phyloP scores from a whole-genome alignment of 2,329 filamentous ascomycete genomes.

The Phaeosphaeria sp. region DNA sequence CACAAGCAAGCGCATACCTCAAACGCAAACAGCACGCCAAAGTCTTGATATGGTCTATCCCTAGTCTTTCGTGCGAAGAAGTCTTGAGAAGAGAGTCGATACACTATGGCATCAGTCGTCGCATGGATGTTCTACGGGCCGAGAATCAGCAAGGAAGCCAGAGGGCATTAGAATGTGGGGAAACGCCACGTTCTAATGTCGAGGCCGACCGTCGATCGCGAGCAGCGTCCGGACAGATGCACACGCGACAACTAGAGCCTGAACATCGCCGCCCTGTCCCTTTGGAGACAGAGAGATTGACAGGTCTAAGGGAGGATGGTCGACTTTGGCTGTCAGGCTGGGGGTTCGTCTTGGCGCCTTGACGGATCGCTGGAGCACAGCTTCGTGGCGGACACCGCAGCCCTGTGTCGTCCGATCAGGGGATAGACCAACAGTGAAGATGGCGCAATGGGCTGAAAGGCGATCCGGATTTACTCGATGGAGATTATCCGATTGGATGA shows the following conservation, averaged over 20 bases:
- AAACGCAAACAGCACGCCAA: constrained; percentile 47
- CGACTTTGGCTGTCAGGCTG: constrained; percentile 30
- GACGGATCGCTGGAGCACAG: constrained; percentile 40
- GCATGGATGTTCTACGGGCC: constrained; percentile 40
- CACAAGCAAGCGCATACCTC: constrained; percentile 36
- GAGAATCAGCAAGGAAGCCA: constrained; percentile 36
- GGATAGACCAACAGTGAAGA: constrained; percentile 21
- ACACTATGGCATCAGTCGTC: constrained; percentile 46
- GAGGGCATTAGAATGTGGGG: constrained; percentile 44
- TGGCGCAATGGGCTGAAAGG: constrained; percentile 29
- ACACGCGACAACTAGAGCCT: constrained; percentile 42
- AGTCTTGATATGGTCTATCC: constrained; percentile 52
- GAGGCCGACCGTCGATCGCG: constrained; percentile 39
- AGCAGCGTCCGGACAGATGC: constrained; percentile 31
- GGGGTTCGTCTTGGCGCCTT: constrained; percentile 38
- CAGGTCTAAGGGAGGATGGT: constrained; percentile 24
- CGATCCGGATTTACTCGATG: constrained; percentile 25
- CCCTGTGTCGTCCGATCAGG: constrained; percentile 33
- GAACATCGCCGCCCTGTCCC: constrained; percentile 46
- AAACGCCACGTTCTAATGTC: constrained; percentile 47
- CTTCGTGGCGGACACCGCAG: constrained; percentile 32
- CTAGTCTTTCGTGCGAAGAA: constrained; percentile 48
- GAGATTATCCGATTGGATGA: constrained; percentile 28
- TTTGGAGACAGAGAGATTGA: constrained; percentile 35
- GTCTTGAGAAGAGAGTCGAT: constrained; percentile 42